Percentiles rank a stretch among this genome's conserved stretches.
phyloP scores from a whole-genome alignment of 345 rosid species.

The Populus ilicifolia region DNA sequence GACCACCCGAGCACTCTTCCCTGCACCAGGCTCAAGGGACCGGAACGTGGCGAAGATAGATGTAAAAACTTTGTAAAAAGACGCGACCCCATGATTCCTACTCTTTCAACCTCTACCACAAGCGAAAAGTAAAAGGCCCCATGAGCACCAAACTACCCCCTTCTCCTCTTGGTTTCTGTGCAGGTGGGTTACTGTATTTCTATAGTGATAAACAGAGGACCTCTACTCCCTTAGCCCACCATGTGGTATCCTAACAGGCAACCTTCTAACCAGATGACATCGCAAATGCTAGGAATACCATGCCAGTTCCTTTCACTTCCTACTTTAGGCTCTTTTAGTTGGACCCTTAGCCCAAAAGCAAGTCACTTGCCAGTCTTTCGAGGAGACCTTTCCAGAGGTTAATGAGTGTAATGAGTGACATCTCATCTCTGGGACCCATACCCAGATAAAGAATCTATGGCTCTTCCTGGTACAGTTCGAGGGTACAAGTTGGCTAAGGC shows the following conservation, averaged over 20 bases:
- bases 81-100: neutral
- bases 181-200: neutral
- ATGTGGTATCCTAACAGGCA: slow-evolving; percentile 21
- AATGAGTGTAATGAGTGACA: neutral
- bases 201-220: neutral
- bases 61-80: neutral
- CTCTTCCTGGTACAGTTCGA: neutral
- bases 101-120: neutral
- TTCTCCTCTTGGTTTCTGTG: neutral
- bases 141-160: neutral
- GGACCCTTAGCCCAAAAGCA: slow-evolving; percentile 30
- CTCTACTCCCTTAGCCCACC: slow-evolving; percentile 4
- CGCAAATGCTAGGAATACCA: neutral
- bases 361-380: slow-evolving; percentile 5
- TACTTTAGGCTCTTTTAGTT: slow-evolving; percentile 3
- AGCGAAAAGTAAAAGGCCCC: neutral
- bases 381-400: neutral
- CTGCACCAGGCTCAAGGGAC: neutral
- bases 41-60: neutral
- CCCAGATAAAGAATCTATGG: neutral
- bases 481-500: neutral
- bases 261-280: slow-evolving; percentile 7
- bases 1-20: neutral
- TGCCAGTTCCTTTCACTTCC: neutral
- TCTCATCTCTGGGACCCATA: neutral